Evolutionary conservation across 2,329 filamentous ascomycete genomes (phyloP).

Genomic region (Lojkania enalia): DNA sequence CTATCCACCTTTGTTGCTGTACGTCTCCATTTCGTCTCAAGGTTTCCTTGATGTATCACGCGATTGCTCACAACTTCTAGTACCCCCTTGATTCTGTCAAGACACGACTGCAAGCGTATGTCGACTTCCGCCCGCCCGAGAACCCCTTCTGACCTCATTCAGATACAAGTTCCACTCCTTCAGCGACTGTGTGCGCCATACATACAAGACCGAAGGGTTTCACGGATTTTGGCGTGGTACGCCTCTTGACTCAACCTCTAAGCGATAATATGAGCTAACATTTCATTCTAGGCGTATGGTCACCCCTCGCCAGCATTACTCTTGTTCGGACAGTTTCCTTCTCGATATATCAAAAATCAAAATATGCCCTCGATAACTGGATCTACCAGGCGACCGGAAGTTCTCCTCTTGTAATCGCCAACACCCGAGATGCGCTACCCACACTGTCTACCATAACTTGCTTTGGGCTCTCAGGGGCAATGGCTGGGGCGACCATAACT

Average conservation of each 20-base stretch:
- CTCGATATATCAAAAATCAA: slow-evolving; percentile 77
- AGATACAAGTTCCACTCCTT: slow-evolving; percentile 74
- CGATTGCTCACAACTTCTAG: slow-evolving; percentile 38
- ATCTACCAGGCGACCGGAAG: slow-evolving; percentile 66
- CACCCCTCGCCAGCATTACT: slow-evolving; percentile 78
- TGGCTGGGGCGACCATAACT: slow-evolving; percentile 78
- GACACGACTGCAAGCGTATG: slow-evolving; percentile 78
- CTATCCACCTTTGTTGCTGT: slow-evolving; percentile 76
- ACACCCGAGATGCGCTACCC: slow-evolving; percentile 69
- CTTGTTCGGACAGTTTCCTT: slow-evolving; percentile 78
- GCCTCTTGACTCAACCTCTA: slow-evolving; percentile 23
- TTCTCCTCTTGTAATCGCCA: slow-evolving; percentile 74
- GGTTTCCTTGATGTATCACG: background rate
- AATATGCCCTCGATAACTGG: slow-evolving; percentile 72
- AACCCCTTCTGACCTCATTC: slow-evolving; percentile 20
- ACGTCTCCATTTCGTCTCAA: slow-evolving; percentile 23
- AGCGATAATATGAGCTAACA: slow-evolving; percentile 12
- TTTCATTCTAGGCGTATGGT: slow-evolving; percentile 63
- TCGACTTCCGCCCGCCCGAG: slow-evolving; percentile 6
- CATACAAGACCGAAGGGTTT: slow-evolving; percentile 63
- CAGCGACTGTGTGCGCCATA: slow-evolving; percentile 72
- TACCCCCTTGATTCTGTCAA: slow-evolving; percentile 89
- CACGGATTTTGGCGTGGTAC: slow-evolving; percentile 58
- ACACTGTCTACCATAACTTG: slow-evolving; percentile 73
- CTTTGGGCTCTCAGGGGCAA: slow-evolving; percentile 77